A percentile compares a stretch with the other conserved stretches of the same genome.
Evolutionary conservation across 2,329 filamentous ascomycete genomes (phyloP).

Genomic region (Diaporthe sp.): DNA sequence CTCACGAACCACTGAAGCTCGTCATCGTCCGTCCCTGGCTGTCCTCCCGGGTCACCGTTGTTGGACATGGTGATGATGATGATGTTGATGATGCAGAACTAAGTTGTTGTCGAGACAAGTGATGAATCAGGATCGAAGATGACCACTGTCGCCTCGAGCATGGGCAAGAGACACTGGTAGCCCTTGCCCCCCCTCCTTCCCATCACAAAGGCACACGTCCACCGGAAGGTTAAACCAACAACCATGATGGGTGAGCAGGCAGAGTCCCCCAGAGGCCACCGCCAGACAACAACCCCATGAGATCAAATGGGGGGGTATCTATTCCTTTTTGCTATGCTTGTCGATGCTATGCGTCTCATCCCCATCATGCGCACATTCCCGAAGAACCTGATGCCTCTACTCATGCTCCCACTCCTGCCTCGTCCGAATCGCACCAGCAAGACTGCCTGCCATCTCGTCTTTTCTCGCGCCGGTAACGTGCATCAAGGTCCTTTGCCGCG

Average conservation of each 20-base stretch:
- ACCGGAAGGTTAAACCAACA: not conserved
- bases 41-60: too few species aligned
- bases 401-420: not conserved
- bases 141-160: too few species aligned
- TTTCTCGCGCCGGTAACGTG: not conserved
- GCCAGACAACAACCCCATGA: constrained; percentile 11
- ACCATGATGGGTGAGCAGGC: not conserved
- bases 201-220: not conserved
- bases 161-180: too few species aligned
- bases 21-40: too few species aligned
- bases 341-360: constrained; percentile 7
- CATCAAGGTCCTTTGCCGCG: not conserved
- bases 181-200: too few species aligned
- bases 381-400: not conserved
- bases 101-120: not conserved
- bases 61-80: not conserved
- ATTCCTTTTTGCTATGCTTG: constrained; percentile 25
- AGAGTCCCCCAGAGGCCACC: not conserved
- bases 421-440: not conserved
- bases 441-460: not conserved
- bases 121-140: not conserved
- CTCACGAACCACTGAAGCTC: too few species aligned
- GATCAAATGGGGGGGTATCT: constrained; percentile 16
- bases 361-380: not conserved
- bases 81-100: not conserved